Conservation (phyloP, 805 yeast genomes). For the Metschnikowia peoriensis region DNA sequence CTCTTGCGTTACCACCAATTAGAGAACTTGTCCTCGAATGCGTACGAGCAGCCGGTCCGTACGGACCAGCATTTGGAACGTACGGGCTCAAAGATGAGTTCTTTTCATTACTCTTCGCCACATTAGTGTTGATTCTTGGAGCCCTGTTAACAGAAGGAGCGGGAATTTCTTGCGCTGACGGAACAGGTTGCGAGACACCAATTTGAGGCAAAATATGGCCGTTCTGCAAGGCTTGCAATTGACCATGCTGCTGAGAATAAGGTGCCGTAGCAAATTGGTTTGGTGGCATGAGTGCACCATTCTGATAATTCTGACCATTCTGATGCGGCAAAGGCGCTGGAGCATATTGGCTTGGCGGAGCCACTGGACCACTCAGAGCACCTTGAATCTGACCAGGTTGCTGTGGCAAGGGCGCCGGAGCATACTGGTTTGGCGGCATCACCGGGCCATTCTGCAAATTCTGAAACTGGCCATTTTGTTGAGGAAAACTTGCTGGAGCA, state of each 20-base stretch:
- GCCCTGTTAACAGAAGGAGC: neutral
- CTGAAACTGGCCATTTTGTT: neutral
- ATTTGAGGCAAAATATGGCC: neutral
- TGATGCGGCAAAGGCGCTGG: neutral
- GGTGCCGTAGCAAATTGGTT: neutral
- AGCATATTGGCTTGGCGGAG: neutral
- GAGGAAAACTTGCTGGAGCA: neutral
- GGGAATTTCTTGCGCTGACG: neutral
- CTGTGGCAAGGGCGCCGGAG: neutral
- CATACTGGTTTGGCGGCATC: neutral
- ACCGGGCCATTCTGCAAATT: neutral
- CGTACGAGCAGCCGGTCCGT: constrained; percentile 37
- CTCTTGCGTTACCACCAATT: constrained; percentile 40
- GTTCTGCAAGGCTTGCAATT: neutral
- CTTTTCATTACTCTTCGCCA: constrained; percentile 20
- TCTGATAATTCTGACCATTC: too few relatives aligned
- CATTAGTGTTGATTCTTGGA: constrained; percentile 26
- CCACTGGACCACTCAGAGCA: neutral
- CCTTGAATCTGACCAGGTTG: neutral
- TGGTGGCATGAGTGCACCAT: neutral
- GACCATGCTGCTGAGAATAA: neutral
- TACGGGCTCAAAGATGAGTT: constrained; percentile 36
- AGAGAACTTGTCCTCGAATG: constrained; percentile 42
- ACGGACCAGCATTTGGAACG: constrained; percentile 45
- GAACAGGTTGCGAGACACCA: neutral